Percentiles rank a stretch among this genome's conserved stretches.
Conservation (phyloP, 106 monocot species). For the Allium cepa region DNA sequence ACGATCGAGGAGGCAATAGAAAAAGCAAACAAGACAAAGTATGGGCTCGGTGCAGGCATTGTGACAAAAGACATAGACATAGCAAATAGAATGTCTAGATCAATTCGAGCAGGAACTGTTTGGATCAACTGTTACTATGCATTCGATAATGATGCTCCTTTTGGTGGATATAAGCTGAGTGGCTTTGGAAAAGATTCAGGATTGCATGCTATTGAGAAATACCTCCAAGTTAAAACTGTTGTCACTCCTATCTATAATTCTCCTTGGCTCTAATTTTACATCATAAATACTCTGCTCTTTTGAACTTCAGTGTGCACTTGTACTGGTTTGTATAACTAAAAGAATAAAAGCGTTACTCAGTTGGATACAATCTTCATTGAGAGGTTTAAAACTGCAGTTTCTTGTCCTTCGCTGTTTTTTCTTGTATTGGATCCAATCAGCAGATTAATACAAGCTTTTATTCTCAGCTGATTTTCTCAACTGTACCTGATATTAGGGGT, state of each 20-base stretch:
- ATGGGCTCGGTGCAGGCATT: slow-evolving; percentile 37
- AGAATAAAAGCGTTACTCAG: no score
- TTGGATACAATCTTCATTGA: no score
- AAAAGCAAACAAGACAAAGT: slow-evolving; percentile 14
- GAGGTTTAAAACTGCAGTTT: no score
- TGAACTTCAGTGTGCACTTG: no score
- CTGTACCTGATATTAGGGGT: no score
- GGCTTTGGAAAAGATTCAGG: slow-evolving; percentile 44
- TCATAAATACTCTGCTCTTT: no score
- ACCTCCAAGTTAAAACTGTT: slow-evolving; percentile 36
- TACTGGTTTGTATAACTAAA: no score
- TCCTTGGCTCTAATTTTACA: slow-evolving; percentile 33
- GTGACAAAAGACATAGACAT: slow-evolving; percentile 49
- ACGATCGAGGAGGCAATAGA: slow-evolving; percentile 47
- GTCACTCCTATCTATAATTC: slow-evolving; percentile 43
- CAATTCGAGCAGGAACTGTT: slow-evolving; percentile 29
- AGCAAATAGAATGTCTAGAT: slow-evolving; percentile 47
- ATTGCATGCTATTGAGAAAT: slow-evolving; percentile 32
- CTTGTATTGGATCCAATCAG: no score
- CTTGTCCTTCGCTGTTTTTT: no score
- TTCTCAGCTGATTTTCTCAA: no score
- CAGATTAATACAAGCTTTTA: no score
- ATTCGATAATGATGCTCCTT: slow-evolving; percentile 33
- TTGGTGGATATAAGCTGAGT: slow-evolving; percentile 60
- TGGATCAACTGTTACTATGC: slow-evolving; percentile 62